phyloP scores from a whole-genome alignment of 2,329 filamentous ascomycete species.

The Sphaceloma murrayae region DNA sequence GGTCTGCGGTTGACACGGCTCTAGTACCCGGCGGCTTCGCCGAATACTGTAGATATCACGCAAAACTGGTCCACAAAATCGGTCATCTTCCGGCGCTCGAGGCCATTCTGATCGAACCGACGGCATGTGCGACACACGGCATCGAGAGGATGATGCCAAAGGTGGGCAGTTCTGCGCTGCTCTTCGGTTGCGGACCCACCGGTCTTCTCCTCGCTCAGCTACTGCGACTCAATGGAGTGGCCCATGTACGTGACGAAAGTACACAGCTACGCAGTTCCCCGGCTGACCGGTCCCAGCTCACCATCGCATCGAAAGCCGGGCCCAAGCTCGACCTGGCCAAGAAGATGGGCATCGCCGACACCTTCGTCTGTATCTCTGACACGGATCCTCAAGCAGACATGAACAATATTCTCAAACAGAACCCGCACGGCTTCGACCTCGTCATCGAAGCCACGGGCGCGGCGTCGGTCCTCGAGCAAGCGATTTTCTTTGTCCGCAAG shows the following conservation, averaged over 20 bases:
- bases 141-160: conserved; percentile 59
- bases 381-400: conserved; percentile 51
- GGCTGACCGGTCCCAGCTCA: conserved; percentile 16
- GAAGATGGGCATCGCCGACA: conserved; percentile 38
- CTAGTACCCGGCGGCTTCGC: conserved; percentile 61
- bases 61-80: conserved; percentile 53
- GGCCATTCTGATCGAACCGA: conserved; percentile 60
- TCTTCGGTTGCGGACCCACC: conserved; percentile 59
- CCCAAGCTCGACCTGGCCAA: conserved; percentile 61
- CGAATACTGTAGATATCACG: conserved; percentile 54
- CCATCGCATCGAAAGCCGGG: conserved; percentile 32
- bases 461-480: conserved; percentile 57
- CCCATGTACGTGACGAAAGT: conserved; percentile 56
- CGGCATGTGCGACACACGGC: conserved; percentile 60
- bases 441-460: conserved; percentile 63
- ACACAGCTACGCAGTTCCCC: conserved; percentile 22
- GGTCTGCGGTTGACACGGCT: conserved; percentile 15
- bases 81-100: conserved; percentile 58
- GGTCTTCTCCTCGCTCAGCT: conserved; percentile 56
- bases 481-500: conserved; percentile 61
- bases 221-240: conserved; percentile 55
- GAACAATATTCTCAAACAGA: conserved; percentile 50
- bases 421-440: conserved; percentile 65
- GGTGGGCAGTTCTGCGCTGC: conserved; percentile 54
- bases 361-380: conserved; percentile 39